A percentile compares a stretch with the other conserved stretches of the same genome.
Conservation (phyloP, 164 flowering plant species). For the Echeveria elegans region DNA sequence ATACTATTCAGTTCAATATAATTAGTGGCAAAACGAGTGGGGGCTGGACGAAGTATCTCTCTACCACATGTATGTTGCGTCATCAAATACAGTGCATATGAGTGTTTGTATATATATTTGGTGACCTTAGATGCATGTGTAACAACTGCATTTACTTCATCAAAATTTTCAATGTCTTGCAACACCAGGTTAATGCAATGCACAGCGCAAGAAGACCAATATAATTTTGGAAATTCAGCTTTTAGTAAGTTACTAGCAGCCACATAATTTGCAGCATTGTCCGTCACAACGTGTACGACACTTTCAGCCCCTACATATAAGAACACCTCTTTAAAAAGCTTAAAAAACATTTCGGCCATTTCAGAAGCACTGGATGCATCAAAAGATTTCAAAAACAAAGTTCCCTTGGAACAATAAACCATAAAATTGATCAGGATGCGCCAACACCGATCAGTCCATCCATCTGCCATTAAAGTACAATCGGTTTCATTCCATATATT, state of each 20-base stretch:
- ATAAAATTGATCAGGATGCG: not conserved
- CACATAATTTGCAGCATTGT: conserved; percentile 12
- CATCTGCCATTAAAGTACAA: not conserved
- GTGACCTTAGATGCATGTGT: conserved; percentile 1
- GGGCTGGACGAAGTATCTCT: not conserved
- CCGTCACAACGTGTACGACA: conserved; percentile 6
- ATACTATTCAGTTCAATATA: conserved; percentile 1
- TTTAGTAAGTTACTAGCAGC: conserved; percentile 7
- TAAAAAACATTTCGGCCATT: not conserved
- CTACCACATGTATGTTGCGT: conserved; percentile 4
- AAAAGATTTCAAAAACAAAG: not conserved
- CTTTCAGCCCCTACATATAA: conserved; percentile 4
- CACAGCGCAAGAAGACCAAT: conserved; percentile 3
- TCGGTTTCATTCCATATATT: not conserved
- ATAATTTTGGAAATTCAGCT: conserved; percentile 2
- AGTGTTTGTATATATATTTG: not conserved
- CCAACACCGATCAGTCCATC: not conserved
- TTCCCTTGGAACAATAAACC: not conserved
- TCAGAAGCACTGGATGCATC: conserved; percentile 8
- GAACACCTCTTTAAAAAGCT: conserved; percentile 6
- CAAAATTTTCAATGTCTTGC: conserved; percentile 6
- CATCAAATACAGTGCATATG: not conserved
- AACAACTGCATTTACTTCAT: not conserved
- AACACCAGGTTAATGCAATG: conserved; percentile 9
- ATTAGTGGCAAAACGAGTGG: not conserved